These are phyloP conservation scores for Colletotrichum sublineola DNA, from an alignment of 2,329 filamentous ascomycete species.

Conservation along the genomic window DNA sequence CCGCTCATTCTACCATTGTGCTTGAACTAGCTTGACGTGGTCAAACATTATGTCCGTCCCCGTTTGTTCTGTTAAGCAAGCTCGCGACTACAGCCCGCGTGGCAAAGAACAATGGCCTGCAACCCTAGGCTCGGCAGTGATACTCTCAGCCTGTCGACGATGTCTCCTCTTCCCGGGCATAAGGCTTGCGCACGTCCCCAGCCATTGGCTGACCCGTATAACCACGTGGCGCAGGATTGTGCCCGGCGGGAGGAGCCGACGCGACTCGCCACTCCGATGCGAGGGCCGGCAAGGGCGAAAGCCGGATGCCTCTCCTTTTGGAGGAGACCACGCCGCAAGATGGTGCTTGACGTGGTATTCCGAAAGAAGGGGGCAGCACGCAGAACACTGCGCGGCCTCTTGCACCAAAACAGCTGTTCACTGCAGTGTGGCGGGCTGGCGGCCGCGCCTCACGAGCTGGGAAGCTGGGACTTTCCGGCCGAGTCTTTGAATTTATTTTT, in stretches of 20 bases:
- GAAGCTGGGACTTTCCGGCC: not conserved
- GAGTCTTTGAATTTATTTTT: not conserved
- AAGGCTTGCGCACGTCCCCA: not conserved
- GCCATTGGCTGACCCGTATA: not conserved
- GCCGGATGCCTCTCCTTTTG: not conserved
- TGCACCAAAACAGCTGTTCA: slow-evolving; percentile 30
- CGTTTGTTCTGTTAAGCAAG: not conserved
- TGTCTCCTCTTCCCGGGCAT: not conserved
- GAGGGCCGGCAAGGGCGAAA: slow-evolving; percentile 10
- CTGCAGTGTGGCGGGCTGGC: slow-evolving; percentile 3
- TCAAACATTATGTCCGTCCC: not conserved
- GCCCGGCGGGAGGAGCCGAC: slow-evolving; percentile 31
- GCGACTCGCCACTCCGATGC: slow-evolving; percentile 22
- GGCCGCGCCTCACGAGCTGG: not conserved
- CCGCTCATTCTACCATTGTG: not conserved
- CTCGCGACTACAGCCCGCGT: not conserved
- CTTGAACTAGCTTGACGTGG: too few species aligned
- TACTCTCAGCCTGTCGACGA: not conserved
- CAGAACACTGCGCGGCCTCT: not conserved
- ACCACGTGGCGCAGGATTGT: not conserved
- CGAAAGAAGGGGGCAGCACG: not conserved
- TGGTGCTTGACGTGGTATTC: slow-evolving; percentile 1
- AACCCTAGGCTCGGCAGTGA: not conserved
- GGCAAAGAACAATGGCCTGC: not conserved
- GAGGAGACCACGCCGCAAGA: not conserved